Percentiles rank a stretch among this genome's conserved stretches.
phyloP scores from a whole-genome alignment of 176 grass and related monocot species.

The maize (Zea mays) region DNA sequence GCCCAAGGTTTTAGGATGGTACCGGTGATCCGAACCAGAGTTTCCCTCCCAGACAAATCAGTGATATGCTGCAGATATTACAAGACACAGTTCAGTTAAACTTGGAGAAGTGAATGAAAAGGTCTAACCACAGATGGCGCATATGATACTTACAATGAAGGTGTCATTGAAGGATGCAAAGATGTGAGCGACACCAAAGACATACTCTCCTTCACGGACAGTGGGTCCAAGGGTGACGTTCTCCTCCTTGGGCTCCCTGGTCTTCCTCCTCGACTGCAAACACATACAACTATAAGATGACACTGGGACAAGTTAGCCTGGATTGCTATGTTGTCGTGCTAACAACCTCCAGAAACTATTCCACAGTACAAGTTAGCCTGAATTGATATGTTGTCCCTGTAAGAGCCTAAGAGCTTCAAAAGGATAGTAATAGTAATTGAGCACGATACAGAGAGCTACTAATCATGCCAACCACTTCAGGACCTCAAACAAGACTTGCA shows the following conservation, averaged over 20 bases:
- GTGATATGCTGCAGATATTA: conserved; percentile 45
- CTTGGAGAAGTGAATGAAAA: background rate
- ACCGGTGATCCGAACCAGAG: conserved; percentile 60
- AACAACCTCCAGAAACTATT: background rate
- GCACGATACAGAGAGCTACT: background rate
- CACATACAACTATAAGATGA: background rate
- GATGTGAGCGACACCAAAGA: too few relatives aligned
- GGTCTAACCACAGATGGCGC: background rate
- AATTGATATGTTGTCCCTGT: background rate
- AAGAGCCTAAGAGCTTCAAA: background rate
- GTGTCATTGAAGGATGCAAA: too few relatives aligned
- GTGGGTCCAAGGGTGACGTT: conserved; percentile 69
- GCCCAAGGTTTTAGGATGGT: background rate
- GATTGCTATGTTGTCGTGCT: too few relatives aligned
- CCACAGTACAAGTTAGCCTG: background rate
- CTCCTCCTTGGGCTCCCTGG: conserved; percentile 90
- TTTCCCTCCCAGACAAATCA: too few relatives aligned
- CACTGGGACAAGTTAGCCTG: too few relatives aligned
- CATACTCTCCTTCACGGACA: conserved; percentile 57
- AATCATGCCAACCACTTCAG: too few relatives aligned
- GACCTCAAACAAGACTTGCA: too few relatives aligned
- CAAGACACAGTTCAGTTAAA: background rate
- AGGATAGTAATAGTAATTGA: background rate
- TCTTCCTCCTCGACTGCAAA: conserved; percentile 70
- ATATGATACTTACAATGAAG: background rate